Percentiles rank a stretch among this genome's conserved stretches.
Conservation (phyloP, 139 green algal genomes). For the Tetraselmis striata region DNA sequence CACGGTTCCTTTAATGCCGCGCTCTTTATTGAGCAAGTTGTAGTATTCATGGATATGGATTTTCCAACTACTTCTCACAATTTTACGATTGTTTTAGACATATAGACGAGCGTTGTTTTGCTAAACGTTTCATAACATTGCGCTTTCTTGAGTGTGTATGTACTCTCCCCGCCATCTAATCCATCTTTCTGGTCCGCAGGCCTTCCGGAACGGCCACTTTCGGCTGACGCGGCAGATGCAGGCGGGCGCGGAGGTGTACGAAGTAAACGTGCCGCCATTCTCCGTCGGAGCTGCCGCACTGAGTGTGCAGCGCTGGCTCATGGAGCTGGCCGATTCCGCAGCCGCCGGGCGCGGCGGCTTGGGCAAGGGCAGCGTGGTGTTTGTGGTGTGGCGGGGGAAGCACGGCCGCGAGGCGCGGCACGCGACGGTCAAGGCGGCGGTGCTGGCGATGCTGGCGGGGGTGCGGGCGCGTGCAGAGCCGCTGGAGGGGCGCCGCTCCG, state of each 20-base stretch:
- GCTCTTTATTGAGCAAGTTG: no score
- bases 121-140: no score
- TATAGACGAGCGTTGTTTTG: no score
- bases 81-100: no score
- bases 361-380: background rate
- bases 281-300: slow-evolving; percentile 45
- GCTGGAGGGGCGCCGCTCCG: no score
- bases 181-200: background rate
- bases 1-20: no score
- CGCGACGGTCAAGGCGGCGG: slow-evolving; percentile 24
- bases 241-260: slow-evolving; percentile 25
- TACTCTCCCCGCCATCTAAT: no score
- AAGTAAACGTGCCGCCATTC: slow-evolving; percentile 37
- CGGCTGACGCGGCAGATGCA: slow-evolving; percentile 11
- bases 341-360: background rate
- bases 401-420: slow-evolving; percentile 18
- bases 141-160: no score
- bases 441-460: slow-evolving; percentile 24
- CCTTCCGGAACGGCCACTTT: background rate
- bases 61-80: no score
- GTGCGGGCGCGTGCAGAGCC: slow-evolving; percentile 12
- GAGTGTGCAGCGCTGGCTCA: slow-evolving; percentile 39
- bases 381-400: slow-evolving; percentile 23
- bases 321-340: slow-evolving; percentile 9
- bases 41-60: no score